A percentile compares a stretch with the other conserved stretches of the same genome.
Evolutionary conservation across 148 eudicot species (phyloP).

Genomic region (Pharnaceum exiguum): DNA sequence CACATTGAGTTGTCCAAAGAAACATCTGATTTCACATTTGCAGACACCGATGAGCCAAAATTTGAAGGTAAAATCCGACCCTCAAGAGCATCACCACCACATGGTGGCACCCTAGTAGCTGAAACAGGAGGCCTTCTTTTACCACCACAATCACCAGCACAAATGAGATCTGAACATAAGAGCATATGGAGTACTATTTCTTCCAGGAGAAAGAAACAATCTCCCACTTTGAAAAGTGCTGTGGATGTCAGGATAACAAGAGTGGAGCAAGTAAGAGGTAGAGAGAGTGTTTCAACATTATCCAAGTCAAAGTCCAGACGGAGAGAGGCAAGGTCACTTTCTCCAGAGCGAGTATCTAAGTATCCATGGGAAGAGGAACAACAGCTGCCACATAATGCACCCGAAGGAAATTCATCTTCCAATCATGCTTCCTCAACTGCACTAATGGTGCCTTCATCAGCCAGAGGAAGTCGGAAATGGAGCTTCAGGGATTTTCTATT

Average conservation of each 20-base stretch:
- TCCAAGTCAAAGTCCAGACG: constrained; percentile 18
- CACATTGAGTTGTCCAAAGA: too few species aligned
- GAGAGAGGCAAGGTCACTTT: constrained; percentile 46
- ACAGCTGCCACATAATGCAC: constrained; percentile 3
- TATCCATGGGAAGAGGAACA: constrained; percentile 45
- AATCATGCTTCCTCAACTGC: constrained; percentile 1
- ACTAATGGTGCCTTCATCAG: constrained; percentile 3
- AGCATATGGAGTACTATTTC: constrained; percentile 23
- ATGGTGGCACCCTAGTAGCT: neutral
- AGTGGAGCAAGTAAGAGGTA: constrained; percentile 21
- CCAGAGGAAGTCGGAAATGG: constrained; percentile 44
- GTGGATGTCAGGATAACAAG: constrained; percentile 15
- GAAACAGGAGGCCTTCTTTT: constrained; percentile 11
- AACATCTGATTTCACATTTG: constrained; percentile 2
- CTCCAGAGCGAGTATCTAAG: constrained; percentile 43
- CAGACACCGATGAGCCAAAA: neutral
- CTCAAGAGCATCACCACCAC: neutral
- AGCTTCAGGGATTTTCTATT: constrained; percentile 60
- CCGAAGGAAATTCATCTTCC: constrained; percentile 2
- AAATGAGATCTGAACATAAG: constrained; percentile 21
- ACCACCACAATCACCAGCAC: constrained; percentile 6
- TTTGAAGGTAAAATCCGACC: neutral
- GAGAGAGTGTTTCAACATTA: constrained; percentile 5
- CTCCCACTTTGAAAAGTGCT: neutral
- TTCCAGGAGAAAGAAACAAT: constrained; percentile 18